These are phyloP conservation scores for Endogone sp. DNA, from an alignment of 192 early-diverging fungal species.

Conservation along the genomic window DNA sequence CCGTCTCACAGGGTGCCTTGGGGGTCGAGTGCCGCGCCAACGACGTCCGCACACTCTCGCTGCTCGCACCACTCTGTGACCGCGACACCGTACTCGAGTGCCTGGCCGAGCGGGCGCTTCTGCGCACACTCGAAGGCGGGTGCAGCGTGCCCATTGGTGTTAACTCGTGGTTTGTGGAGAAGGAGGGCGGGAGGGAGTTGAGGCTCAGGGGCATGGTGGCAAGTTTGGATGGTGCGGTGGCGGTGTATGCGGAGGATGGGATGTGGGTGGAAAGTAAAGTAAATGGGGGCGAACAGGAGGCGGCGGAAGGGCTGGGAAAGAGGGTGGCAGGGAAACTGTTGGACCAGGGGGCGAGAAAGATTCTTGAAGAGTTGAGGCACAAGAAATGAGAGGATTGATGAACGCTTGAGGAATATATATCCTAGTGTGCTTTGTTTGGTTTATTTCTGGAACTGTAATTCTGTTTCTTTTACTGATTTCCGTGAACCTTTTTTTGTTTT, in stretches of 20 bases:
- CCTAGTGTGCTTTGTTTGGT: too few species aligned
- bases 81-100: constrained; percentile 60
- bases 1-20: constrained; percentile 92
- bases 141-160: constrained; percentile 96
- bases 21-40: constrained; percentile 75
- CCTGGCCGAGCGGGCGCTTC: constrained; percentile 78
- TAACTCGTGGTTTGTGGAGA: constrained; percentile 43
- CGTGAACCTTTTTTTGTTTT: too few species aligned
- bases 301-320: constrained; percentile 35
- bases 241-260: constrained; percentile 47
- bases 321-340: constrained; percentile 35
- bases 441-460: too few species aligned
- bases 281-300: constrained; percentile 20
- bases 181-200: constrained; percentile 26
- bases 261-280: constrained; percentile 17
- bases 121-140: constrained; percentile 89
- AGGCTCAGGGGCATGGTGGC: constrained; percentile 65
- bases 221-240: constrained; percentile 68
- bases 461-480: too few species aligned
- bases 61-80: constrained; percentile 69
- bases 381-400: too few species aligned
- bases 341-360: constrained; percentile 26
- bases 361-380: neutral
- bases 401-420: too few species aligned
- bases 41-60: constrained; percentile 42